Conservation (phyloP, 768 basidiomycete species). For the Boletus fagicola region DNA sequence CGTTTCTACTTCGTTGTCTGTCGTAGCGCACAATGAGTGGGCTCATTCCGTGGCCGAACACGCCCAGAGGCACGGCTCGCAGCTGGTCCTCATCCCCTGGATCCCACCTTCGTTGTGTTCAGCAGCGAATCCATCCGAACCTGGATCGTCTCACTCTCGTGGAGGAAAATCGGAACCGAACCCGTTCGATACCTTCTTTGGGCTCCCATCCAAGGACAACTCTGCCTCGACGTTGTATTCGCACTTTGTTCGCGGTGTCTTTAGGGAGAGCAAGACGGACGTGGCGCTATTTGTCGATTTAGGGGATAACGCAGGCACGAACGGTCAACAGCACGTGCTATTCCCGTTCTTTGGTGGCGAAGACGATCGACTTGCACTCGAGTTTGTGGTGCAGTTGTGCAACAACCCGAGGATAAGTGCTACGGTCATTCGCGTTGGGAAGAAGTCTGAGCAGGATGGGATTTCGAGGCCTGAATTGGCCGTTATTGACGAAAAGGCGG, state of each 20-base stretch:
- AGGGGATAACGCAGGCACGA: constrained; percentile 34
- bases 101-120: constrained; percentile 41
- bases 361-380: constrained; percentile 84
- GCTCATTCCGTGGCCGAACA: constrained; percentile 62
- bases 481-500: constrained; percentile 56
- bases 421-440: constrained; percentile 66
- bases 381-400: constrained; percentile 79
- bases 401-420: constrained; percentile 60
- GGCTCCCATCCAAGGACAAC: constrained; percentile 46
- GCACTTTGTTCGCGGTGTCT: constrained; percentile 82
- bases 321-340: constrained; percentile 59
- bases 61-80: constrained; percentile 51
- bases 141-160: constrained; percentile 12
- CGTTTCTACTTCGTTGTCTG: constrained; percentile 66
- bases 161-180: constrained; percentile 37
- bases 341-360: constrained; percentile 93
- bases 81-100: constrained; percentile 89
- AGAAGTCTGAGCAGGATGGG: constrained; percentile 40
- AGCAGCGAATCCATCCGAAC: constrained; percentile 30
- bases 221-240: constrained; percentile 63
- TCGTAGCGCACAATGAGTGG: constrained; percentile 77
- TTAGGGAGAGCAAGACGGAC: constrained; percentile 66
- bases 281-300: constrained; percentile 87
- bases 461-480: constrained; percentile 50
- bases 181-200: constrained; percentile 82